Evolutionary conservation across 441 rosid genomes (phyloP), one percentile per base, ranked within the genome.

Genomic region (Gossypium aridum): DNA sequence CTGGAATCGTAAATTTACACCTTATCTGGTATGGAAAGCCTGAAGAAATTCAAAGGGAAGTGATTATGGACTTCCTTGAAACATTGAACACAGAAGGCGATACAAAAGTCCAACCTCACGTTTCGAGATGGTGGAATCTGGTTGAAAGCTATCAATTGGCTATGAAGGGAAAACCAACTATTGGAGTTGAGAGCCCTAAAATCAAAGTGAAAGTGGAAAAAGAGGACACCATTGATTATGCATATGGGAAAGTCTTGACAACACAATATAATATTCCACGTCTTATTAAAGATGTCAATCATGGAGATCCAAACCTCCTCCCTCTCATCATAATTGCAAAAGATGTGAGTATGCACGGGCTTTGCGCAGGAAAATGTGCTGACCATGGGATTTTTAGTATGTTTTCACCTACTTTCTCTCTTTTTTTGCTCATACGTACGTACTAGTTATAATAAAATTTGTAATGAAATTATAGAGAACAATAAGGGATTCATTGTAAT

Each of bases 301-400:
- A 71, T 0, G 85, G 83, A 17, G 45, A 70, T 37, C 73, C 83
- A 0, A 73, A 77, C 20, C 28, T 82, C 7, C 2, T 87, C 0
- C 84, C 87, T 0, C 81, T 89, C 6, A 55, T 92, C 37, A 80
- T 92, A 0, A 76, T 87, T 14, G 81, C 85, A 0, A 73, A 78
- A 2, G 81, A 83, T 20, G 92, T 90, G 49, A 63, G 73, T 17
- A 78, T 87, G 10, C 73, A 82, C 1, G 91, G 90, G 8, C 80
- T 92, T 25, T 90, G 97, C 86, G 39, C 25, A 16, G 83, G 80
- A 22, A 85, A 86, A 72, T 92, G 97, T 83, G 75, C 86, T 25
- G 25, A 31, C 0, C 85, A 86, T 22, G 83, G 82, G 14, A n/a
- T 84, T 31, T 0, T 55, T 14, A 82, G 83, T 80, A 25, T 13